phyloP scores from a whole-genome alignment of 192 early-diverging fungal species.

The Podila horticola region DNA sequence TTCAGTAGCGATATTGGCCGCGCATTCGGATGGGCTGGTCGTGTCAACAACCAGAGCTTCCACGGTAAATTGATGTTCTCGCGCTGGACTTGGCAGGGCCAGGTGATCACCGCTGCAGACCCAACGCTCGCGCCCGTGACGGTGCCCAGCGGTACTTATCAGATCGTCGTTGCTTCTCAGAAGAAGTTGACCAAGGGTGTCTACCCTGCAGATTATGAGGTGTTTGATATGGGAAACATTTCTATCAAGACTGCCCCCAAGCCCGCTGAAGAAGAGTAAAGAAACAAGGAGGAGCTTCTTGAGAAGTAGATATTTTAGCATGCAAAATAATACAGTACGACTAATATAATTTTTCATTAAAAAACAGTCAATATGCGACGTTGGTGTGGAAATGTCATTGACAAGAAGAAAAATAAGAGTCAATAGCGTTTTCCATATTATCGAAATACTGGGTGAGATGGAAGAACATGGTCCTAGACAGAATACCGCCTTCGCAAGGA shows the following conservation, averaged over 20 bases:
- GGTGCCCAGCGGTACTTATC: conserved; percentile 10
- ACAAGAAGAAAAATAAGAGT: no score
- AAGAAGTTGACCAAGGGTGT: conserved; percentile 16
- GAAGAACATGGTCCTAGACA: no score
- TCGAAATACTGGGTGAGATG: no score
- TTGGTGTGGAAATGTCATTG: no score
- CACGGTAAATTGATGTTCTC: conserved; percentile 12
- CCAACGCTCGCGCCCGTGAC: background rate
- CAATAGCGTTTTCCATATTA: no score
- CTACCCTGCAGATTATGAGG: conserved; percentile 17
- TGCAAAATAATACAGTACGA: background rate
- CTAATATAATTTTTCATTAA: background rate
- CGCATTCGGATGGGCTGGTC: conserved; percentile 19
- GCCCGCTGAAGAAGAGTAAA: conserved; percentile 9
- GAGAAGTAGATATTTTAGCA: conserved; percentile 9
- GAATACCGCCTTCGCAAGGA: no score
- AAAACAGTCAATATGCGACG: no score
- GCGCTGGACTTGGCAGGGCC: conserved; percentile 16
- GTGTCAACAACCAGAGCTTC: conserved; percentile 13
- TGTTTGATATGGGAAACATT: conserved; percentile 16
- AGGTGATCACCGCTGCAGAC: conserved; percentile 6
- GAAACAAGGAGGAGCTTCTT: conserved; percentile 4
- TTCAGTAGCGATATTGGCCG: conserved; percentile 7
- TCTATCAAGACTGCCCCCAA: conserved; percentile 18
- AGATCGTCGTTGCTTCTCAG: conserved; percentile 20